Conservation (phyloP, 345 rosid species). For the Luvunga scandens region DNA sequence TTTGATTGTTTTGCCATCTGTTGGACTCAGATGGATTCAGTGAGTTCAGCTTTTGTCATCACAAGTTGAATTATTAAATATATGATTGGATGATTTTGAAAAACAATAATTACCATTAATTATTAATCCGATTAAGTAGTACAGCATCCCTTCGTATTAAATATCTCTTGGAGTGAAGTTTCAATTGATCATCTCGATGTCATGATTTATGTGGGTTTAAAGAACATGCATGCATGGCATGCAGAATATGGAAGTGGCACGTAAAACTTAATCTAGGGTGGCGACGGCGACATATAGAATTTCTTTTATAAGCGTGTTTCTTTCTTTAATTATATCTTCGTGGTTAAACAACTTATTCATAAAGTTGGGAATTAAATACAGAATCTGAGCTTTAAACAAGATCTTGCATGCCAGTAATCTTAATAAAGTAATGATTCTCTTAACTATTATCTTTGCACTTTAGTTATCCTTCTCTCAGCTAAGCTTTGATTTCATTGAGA, state of each 20-base stretch:
- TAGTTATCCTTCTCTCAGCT: background rate
- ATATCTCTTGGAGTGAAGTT: no score
- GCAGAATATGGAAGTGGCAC: background rate
- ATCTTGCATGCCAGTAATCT: background rate
- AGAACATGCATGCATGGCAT: background rate
- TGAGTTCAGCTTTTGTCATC: no score
- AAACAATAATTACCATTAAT: no score
- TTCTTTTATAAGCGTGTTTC: no score
- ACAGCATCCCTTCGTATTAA: no score
- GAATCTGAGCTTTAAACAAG: background rate
- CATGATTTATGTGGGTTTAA: background rate
- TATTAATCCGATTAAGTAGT: no score
- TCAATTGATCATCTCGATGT: no score
- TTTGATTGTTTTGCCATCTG: background rate
- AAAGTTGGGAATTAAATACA: background rate
- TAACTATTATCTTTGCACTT: background rate
- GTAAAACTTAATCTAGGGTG: background rate
- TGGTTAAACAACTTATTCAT: background rate
- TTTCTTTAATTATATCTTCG: background rate
- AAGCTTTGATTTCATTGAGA: background rate
- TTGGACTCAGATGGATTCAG: background rate
- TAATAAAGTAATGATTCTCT: background rate
- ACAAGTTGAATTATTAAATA: no score
- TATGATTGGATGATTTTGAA: background rate
- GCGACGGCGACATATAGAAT: no score